phyloP scores from a whole-genome alignment of 2,329 filamentous ascomycete genomes.

The Metarhizium anisopliae region DNA sequence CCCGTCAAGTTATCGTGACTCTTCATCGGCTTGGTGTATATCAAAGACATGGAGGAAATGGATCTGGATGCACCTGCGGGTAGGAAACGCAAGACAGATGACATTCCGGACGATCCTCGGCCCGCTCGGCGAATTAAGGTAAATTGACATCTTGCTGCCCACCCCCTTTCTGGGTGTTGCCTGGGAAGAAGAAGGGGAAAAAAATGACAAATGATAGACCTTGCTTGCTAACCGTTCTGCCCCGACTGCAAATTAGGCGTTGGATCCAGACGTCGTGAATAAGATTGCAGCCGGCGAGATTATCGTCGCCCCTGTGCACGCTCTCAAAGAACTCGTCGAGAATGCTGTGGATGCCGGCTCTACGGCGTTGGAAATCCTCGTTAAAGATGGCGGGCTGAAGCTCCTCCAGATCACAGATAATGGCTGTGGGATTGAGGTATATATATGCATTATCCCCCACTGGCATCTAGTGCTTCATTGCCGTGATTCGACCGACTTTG shows the following conservation, averaged over 20 bases:
- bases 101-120: constrained; percentile 25
- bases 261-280: constrained; percentile 90
- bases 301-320: constrained; percentile 93
- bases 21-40: neutral
- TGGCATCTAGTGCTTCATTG: neutral
- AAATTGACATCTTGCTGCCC: neutral
- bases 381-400: constrained; percentile 93
- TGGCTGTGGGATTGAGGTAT: constrained; percentile 85
- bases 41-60: constrained; percentile 26
- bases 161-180: neutral
- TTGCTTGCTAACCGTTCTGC: neutral
- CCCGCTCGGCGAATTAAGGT: constrained; percentile 41
- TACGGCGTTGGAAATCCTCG: constrained; percentile 79
- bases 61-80: constrained; percentile 32
- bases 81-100: constrained; percentile 41
- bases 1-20: neutral
- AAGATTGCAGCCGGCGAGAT: constrained; percentile 98
- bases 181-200: neutral
- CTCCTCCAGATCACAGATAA: constrained; percentile 96
- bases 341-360: constrained; percentile 97
- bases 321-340: constrained; percentile 91
- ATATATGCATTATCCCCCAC: constrained; percentile 24
- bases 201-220: neutral
- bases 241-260: constrained; percentile 43
- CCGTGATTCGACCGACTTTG: neutral